Base-by-base conservation (phyloP, 129 eudicot species). In the Flaveria trinervia region DNA sequence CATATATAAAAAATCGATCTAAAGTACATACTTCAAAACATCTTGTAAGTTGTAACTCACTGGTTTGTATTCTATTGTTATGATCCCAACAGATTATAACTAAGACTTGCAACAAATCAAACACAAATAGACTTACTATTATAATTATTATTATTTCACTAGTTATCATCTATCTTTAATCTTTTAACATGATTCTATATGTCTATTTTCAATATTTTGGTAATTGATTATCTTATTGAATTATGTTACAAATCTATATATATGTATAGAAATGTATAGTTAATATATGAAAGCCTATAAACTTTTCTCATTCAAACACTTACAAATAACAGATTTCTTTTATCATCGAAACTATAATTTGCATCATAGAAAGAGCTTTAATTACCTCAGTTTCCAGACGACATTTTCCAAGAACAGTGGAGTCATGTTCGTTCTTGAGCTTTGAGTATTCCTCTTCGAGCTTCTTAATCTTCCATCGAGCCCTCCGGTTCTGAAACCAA, bases 401-500 rank as follows among this genome's bases (percentile, higher is more conserved):
- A 46, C 98, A 88, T 72, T 93, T 93, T 54, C 90, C 90, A n/a
- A 87, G 62, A 7, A 90, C 88, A 48, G 84, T 71, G 49, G 68
- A 66, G 22, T 89, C 98, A 36, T 90, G 87, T 54, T 93, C 84
- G 51, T 28, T 79, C 76, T 88, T 91, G 73, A 94, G 81, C 87
- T 83, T 91, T 1, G 85, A 71, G 78, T 87, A 92, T 73, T 92
- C 96, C 62, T 92, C 96, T 82, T 88, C 98, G 0, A 93, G 82
- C 89, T 88, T 90, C 96, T 90, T 93, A 76, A 78, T 83, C 92
- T 88, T 93, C 90, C 90, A 93, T 0, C 98, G 87, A 45, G 98
- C 96, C 75, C 98, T 71, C 11, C 98, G 15, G 84, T 93, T 90
- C 77, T 93, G 98, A 59, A 93, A 93, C 98, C 98, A 93, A 18